phyloP scores from a whole-genome alignment of 2,329 filamentous ascomycete species.

The Shiraia bambusicola region DNA sequence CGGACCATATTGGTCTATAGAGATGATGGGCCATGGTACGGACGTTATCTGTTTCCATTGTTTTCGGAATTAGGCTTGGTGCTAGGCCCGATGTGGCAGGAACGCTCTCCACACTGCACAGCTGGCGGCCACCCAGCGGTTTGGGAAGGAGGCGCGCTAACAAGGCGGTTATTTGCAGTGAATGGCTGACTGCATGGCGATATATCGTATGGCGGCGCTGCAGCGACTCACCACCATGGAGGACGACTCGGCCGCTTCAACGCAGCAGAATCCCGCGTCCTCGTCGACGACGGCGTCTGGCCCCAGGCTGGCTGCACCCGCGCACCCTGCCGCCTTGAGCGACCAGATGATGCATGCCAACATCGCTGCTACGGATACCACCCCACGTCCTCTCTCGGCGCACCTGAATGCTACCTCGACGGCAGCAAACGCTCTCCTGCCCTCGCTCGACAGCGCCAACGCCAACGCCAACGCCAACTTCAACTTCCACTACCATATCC shows the following conservation, averaged over 20 bases:
- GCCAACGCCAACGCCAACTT: conserved; percentile 10
- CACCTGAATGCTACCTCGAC: conserved; percentile 19
- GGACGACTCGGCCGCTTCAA: conserved; percentile 28
- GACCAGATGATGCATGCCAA: neutral
- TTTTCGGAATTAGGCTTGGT: too few relatives aligned
- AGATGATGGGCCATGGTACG: too few relatives aligned
- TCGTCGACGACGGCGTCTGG: conserved; percentile 17
- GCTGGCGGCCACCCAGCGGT: conserved; percentile 1
- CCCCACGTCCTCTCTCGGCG: conserved; percentile 16
- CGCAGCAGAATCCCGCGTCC: conserved; percentile 21
- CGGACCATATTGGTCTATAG: too few relatives aligned
- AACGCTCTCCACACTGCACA: too few relatives aligned
- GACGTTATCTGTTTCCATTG: too few relatives aligned
- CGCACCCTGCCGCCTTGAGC: neutral
- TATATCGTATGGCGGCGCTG: conserved; percentile 20
- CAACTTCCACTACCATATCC: conserved; percentile 27
- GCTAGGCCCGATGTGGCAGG: too few relatives aligned
- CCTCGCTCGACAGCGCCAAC: conserved; percentile 14
- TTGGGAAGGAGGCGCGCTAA: conserved; percentile 12
- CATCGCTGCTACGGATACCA: conserved; percentile 8
- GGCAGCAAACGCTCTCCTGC: conserved; percentile 29
- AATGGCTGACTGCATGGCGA: conserved; percentile 14
- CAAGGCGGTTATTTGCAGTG: conserved; percentile 12
- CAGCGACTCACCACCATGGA: conserved; percentile 39
- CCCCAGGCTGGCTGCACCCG: conserved; percentile 17